Base-by-base conservation (phyloP, 2,329 filamentous ascomycete genomes). In the Hymenoscyphus fructigenus region DNA sequence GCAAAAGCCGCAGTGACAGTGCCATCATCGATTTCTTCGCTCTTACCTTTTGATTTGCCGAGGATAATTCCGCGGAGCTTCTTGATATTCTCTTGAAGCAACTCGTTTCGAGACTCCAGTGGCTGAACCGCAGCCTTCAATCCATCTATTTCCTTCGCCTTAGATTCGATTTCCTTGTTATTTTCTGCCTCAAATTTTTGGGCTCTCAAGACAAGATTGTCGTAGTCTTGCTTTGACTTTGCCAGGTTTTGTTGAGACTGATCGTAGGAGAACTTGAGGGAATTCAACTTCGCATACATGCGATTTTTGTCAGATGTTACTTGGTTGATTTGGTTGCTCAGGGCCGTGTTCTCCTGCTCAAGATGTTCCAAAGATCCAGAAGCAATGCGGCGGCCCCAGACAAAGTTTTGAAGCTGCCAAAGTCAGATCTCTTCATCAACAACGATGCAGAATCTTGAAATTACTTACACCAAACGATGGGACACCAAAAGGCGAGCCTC, bases 1-100 rank as follows among this genome's bases (percentile, higher is more conserved):
- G n/a, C 34, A 15, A 63, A 67, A 14, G 15, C 17, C 15, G 26
- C 26, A 28, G 20, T 61, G 44, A 61, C 9, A 20, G 41, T 36
- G 1, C 2, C 29, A 14, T 50, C 59, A 15, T 55, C 26, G 4
- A 36, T 61, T 14, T n/a, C 28, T 23, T 36, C 41, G 29, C 26
- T 28, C 2, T 38, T 34, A 4, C 15, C 59, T 7, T 6, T 26
- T 23, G 44, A 23, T 47, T 23, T 47, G 7, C 12, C 20, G 20
- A 55, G 20, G 50, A 55, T 55, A 1, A 55, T 55, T 1, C 23
- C n/a, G 5, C 50, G 50, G 9, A 55, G 7, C 15, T 55, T 29
- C 23, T 55, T 17, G 20, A 2, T n/a, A 3, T 20, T n/a, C 15
- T 44, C 41, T 44, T 44, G 41, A 6, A 44, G 41, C 15, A 17